Conservation (phyloP, 805 yeast genomes). For the Priceomyces castillae region DNA sequence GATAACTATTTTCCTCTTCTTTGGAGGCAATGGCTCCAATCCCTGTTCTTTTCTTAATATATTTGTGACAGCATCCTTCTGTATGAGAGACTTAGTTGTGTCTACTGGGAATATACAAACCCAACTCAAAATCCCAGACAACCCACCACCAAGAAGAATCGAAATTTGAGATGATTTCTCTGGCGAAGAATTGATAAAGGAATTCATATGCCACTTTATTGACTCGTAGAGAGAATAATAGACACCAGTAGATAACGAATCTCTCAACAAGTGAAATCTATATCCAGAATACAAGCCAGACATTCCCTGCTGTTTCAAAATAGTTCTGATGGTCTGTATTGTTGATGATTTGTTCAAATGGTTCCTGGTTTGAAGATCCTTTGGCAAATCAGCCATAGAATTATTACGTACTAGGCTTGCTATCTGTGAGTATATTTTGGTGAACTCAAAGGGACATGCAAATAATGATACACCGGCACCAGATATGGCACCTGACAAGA, state of each 20-base stretch:
- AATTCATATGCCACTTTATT: slow-evolving; percentile 50
- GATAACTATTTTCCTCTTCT: slow-evolving; percentile 28
- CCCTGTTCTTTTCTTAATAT: slow-evolving; percentile 55
- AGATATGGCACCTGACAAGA: slow-evolving; percentile 60
- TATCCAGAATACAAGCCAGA: slow-evolving; percentile 72
- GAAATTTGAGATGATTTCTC: slow-evolving; percentile 27
- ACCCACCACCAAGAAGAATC: slow-evolving; percentile 63
- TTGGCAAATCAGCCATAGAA: slow-evolving; percentile 12
- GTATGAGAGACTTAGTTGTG: slow-evolving; percentile 72
- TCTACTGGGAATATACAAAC: slow-evolving; percentile 74
- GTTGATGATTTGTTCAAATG: slow-evolving; percentile 20
- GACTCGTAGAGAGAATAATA: slow-evolving; percentile 78
- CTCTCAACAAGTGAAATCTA: slow-evolving; percentile 64
- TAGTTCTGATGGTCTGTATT: slow-evolving; percentile 46
- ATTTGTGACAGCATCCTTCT: slow-evolving; percentile 68
- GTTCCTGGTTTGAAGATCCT: slow-evolving; percentile 12
- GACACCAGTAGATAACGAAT: slow-evolving; percentile 65
- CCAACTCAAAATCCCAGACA: slow-evolving; percentile 78
- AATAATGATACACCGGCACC: slow-evolving; percentile 63
- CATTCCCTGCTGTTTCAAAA: slow-evolving; percentile 58
- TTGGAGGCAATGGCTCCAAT: slow-evolving; percentile 37
- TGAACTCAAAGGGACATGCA: slow-evolving; percentile 84
- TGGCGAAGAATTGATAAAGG: slow-evolving; percentile 24
- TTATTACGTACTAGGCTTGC: slow-evolving; percentile 42
- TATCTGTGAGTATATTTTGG: slow-evolving; percentile 78